These are phyloP conservation scores for Typha latifolia DNA, from an alignment of 176 grass and related monocot genomes.

Conservation along the genomic window DNA sequence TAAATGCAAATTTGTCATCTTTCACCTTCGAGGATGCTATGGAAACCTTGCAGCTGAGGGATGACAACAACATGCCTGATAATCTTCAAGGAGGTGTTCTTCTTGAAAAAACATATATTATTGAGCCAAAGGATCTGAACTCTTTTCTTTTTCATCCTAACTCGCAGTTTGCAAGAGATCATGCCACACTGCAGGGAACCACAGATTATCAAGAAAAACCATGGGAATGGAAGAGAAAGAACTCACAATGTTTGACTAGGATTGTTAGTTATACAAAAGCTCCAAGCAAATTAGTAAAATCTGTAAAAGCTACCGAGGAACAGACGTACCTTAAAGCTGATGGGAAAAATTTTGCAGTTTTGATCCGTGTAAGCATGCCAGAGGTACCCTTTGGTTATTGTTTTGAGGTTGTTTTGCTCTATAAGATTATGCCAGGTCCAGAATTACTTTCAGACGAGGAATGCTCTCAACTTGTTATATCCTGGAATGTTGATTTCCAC, in stretches of 20 bases:
- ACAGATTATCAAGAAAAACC: conserved; percentile 45
- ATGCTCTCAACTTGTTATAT: conserved; percentile 43
- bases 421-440: conserved; percentile 58
- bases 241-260: conserved; percentile 44
- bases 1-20: conserved; percentile 22
- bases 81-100: conserved; percentile 39
- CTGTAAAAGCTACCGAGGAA: conserved; percentile 60
- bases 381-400: conserved; percentile 82
- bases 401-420: conserved; percentile 65
- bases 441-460: conserved; percentile 36
- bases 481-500: conserved; percentile 65
- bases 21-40: conserved; percentile 57
- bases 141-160: conserved; percentile 52
- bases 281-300: conserved; percentile 57
- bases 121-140: conserved; percentile 59
- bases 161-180: conserved; percentile 49
- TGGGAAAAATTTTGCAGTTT: conserved; percentile 47
- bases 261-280: conserved; percentile 58
- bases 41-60: conserved; percentile 46
- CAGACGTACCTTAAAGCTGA: conserved; percentile 75
- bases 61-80: conserved; percentile 37
- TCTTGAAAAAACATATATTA: conserved; percentile 55
- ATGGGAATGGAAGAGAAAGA: conserved; percentile 49
- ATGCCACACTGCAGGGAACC: conserved; percentile 40
- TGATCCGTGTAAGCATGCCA: conserved; percentile 48